phyloP scores from a whole-genome alignment of 2,329 filamentous ascomycete genomes.

The Stachybotrys chartarum region DNA sequence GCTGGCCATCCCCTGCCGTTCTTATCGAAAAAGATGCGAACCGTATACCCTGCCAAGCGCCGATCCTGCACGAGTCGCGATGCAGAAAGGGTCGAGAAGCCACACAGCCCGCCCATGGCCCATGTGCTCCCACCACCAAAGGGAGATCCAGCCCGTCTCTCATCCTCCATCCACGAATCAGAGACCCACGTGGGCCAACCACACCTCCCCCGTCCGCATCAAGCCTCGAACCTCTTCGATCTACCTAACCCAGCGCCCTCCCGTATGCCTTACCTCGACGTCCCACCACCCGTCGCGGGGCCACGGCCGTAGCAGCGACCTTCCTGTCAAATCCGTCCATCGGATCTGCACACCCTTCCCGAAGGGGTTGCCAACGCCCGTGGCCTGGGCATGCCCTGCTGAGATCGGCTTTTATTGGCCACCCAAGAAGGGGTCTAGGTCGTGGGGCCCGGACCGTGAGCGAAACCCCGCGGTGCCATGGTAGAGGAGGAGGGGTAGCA shows the following conservation, averaged over 20 bases:
- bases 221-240: not conserved
- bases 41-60: not conserved
- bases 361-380: not conserved
- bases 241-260: not conserved
- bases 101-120: not conserved
- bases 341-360: not conserved
- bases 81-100: not conserved
- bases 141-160: not conserved
- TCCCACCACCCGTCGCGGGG: too few relatives aligned
- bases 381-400: not conserved
- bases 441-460: not conserved
- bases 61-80: not conserved
- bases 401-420: not conserved
- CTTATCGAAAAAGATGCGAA: not conserved
- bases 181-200: not conserved
- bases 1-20: too few relatives aligned
- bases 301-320: not conserved
- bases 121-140: not conserved
- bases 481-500: not conserved
- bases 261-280: too few relatives aligned
- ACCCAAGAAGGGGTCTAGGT: not conserved
- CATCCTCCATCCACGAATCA: not conserved
- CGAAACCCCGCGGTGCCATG: not conserved
- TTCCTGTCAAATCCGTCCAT: not conserved
- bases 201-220: not conserved